Base-by-base conservation (phyloP, 495 filamentous ascomycete species). In the Penicillium macrosclerotiorum region DNA sequence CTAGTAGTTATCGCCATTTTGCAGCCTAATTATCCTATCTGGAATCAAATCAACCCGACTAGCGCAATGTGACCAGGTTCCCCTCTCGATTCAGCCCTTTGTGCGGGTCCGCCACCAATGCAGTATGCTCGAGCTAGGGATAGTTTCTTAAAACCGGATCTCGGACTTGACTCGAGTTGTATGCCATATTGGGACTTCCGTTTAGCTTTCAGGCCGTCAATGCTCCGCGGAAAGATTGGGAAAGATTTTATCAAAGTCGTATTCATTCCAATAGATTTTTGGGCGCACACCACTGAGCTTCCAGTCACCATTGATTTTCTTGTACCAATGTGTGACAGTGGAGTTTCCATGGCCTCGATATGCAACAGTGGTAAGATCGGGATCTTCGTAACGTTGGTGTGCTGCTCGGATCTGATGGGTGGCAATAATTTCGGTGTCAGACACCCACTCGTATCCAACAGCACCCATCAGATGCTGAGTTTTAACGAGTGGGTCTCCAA, bases 311-410 rank as follows among this genome's bases (percentile, higher is more conserved):
- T 37, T 33, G n/a, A 45, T 37, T 24, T 29, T 45, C 32, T 37
- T 37, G 11, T 36, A 45, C 22, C 32, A 37, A 37, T 45, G 42
- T 13, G 24, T 45, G 3, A 30, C 42, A n/a, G n/a, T 37, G 6
- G 32, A 20, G 30, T 45, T 7, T 8, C 31, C 42, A 19, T 37
- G 42, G 23, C 42, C 42, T 6, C 14, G 32, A 19, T 26, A 11
- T 2, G 33, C 13, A 3, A 37, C 42, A 20, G 8, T 60, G 43
- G 58, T 66, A 31, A 68, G 51, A 42, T 62, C 74, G 23, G 56
- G 67, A 54, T 81, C 80, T 5, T 71, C 81, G 67, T 86, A 86
- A 31, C 68, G 76, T 72, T 76, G 60, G 25, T 65, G 62, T 5
- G 62, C 59, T 19, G 57, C 60, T 8, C 60, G 45, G 2, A 65